phyloP scores from a whole-genome alignment of 768 basidiomycete genomes.

The Kwoniella dendrophila region DNA sequence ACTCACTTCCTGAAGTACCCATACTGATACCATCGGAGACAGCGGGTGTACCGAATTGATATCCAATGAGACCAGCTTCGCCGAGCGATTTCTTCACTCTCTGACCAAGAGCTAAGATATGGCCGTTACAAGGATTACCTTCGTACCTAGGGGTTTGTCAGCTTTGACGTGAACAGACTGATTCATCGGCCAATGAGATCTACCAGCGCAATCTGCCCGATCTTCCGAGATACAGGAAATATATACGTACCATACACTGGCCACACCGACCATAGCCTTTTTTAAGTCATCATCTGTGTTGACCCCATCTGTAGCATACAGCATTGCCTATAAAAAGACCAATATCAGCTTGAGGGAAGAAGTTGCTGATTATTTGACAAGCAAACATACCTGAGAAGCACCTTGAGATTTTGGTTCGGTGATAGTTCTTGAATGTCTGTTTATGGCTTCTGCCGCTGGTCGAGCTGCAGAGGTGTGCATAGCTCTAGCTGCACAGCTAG shows the following conservation, averaged over 20 bases:
- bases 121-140: slow-evolving; percentile 98
- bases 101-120: slow-evolving; percentile 85
- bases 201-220: background rate
- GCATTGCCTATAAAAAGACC: slow-evolving; percentile 96
- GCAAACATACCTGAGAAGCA: slow-evolving; percentile 73
- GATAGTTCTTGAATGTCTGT: slow-evolving; percentile 73
- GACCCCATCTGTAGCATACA: slow-evolving; percentile 97
- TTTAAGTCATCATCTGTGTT: slow-evolving; percentile 77
- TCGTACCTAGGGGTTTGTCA: slow-evolving; percentile 73
- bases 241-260: slow-evolving; percentile 80
- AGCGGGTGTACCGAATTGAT: slow-evolving; percentile 96
- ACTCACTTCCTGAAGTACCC: slow-evolving; percentile 91
- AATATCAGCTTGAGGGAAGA: background rate
- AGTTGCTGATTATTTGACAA: background rate
- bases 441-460: slow-evolving; percentile 51
- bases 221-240: background rate
- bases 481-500: slow-evolving; percentile 7
- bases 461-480: slow-evolving; percentile 17
- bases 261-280: slow-evolving; percentile 97
- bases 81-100: slow-evolving; percentile 78
- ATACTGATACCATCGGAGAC: slow-evolving; percentile 99
- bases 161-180: background rate
- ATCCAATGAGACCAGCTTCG: slow-evolving; percentile 75
- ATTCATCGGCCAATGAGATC: too few species aligned
- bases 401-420: slow-evolving; percentile 94